Evolutionary conservation across 257 asterid genomes (phyloP).

Genomic region (Schizonepeta tenuifolia): DNA sequence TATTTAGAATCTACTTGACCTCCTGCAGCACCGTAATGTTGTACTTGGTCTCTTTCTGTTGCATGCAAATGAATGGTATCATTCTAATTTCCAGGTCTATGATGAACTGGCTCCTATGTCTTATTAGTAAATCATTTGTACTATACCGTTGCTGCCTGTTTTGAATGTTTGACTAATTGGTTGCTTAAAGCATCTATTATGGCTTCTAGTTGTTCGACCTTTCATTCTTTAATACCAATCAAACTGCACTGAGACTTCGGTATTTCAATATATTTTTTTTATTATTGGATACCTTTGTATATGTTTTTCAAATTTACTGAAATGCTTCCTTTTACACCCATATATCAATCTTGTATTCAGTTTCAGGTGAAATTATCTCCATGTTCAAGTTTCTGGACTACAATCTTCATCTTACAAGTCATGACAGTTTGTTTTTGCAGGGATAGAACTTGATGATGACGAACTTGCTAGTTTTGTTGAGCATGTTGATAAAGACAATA

Average conservation of each 20-base stretch:
- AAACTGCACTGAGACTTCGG: slow-evolving; percentile 5
- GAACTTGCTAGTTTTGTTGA: slow-evolving; percentile 98
- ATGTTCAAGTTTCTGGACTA: slow-evolving; percentile 16
- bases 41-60: neutral
- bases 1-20: neutral
- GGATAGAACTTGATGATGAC: slow-evolving; percentile 85
- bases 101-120: slow-evolving; percentile 1
- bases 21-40: neutral
- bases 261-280: neutral
- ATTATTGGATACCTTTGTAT: neutral
- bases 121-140: slow-evolving; percentile 6
- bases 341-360: slow-evolving; percentile 15
- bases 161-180: neutral
- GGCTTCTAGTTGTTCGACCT: neutral
- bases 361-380: slow-evolving; percentile 12
- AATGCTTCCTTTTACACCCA: neutral
- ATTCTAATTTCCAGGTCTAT: slow-evolving; percentile 14
- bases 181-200: neutral
- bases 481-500: slow-evolving; percentile 92
- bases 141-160: neutral
- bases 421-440: slow-evolving; percentile 77
- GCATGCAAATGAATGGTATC: neutral
- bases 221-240: neutral
- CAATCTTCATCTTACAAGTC: slow-evolving; percentile 66
- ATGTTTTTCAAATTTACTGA: neutral